Evolutionary conservation across 2,329 filamentous ascomycete species (phyloP), one percentile per base, ranked within the genome.

Genomic region (Xylariaceae sp.): DNA sequence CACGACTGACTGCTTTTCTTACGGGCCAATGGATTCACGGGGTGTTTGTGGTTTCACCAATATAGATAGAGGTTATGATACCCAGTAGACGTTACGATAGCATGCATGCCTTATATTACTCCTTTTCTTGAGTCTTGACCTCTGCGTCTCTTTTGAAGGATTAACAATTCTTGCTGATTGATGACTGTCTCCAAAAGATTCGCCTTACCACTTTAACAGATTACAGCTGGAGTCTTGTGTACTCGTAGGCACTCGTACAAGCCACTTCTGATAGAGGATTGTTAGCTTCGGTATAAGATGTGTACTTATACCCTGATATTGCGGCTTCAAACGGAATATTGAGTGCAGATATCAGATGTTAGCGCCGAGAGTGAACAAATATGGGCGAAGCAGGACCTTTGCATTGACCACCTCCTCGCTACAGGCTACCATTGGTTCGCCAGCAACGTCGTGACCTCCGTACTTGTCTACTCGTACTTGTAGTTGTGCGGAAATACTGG

Each of bases 51-150:
- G 11, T 45, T 45, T n/a, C 41, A 45, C 41, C 13, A n/a, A 45
- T 15, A 45, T 45, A 45, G 41, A 61, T 52, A 55, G 10, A 2
- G 53, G 23, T 34, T 34, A 60, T 56, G 60, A 64, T 62, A 62
- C 57, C 60, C 55, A 57, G 61, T 59, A 59, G 17, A 56, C 35
- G 41, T 52, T 56, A 57, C 34, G 18, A 50, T 44, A 15, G 30
- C 45, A 52, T 48, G 13, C 23, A 30, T 30, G 23, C 23, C 23
- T 30, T 30, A 30, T 30, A 30, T 30, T 17, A 47, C 30, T 17
- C 4, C 5, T 52, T 23, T 51, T 34, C n/a, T 6, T 41, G 11
- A 47, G 18, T 54, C 17, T 50, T 52, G 5, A 52, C 8, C 35
- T 17, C 8, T 15, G 10, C 5, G 3, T 45, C 41, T n/a, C 5